phyloP scores from a whole-genome alignment of 306 rosid species.

The Malus orientalis region DNA sequence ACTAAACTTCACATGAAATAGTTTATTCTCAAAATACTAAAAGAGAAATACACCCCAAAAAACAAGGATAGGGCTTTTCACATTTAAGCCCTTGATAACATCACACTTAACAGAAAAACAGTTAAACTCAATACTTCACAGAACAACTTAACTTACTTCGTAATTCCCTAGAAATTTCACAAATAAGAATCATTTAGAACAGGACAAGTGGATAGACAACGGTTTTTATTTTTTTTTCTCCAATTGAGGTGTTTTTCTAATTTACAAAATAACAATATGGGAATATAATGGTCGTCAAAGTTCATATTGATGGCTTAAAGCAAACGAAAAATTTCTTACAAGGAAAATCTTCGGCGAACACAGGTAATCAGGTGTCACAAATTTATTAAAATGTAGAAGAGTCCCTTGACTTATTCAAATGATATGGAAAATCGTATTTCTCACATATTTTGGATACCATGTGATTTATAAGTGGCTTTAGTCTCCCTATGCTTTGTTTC shows the following conservation, averaged over 20 bases:
- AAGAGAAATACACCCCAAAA: neutral
- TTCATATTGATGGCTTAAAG: neutral
- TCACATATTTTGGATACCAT: neutral
- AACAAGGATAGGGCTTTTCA: neutral
- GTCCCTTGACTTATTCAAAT: neutral
- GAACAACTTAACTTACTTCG: neutral
- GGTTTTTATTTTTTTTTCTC: neutral
- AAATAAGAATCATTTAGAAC: neutral
- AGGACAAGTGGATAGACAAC: neutral
- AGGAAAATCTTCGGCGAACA: neutral
- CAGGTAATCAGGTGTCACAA: neutral
- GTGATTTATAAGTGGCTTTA: neutral
- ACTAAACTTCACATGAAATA: neutral
- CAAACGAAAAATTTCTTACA: neutral
- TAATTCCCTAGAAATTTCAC: neutral
- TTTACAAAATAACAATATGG: neutral
- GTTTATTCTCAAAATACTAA: neutral
- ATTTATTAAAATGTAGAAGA: neutral
- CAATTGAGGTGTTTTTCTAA: neutral
- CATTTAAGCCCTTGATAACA: neutral
- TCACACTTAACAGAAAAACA: neutral
- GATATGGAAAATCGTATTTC: neutral
- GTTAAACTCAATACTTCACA: too few species aligned
- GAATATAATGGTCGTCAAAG: neutral
- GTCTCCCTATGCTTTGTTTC: neutral